These are phyloP conservation scores for Bifiguratus adelaidae DNA, from an alignment of 192 early-diverging fungal genomes.

Conservation along the genomic window DNA sequence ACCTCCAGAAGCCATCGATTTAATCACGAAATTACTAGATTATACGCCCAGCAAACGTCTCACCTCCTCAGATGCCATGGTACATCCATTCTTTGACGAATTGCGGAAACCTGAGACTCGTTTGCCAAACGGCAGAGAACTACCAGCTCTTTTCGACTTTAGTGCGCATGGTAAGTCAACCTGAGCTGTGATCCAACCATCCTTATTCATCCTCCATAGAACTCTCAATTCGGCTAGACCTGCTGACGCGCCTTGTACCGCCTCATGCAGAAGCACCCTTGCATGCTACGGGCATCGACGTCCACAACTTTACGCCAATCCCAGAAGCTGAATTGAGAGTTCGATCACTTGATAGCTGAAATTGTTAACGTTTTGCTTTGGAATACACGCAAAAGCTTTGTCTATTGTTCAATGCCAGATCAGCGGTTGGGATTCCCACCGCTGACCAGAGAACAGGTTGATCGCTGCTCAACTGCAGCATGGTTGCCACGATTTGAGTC, in stretches of 20 bases:
- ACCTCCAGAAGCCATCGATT: conserved; percentile 78
- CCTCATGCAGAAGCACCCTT: conserved; percentile 58
- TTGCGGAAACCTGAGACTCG: conserved; percentile 75
- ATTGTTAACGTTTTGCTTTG: too few relatives aligned
- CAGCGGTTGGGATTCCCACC: too few relatives aligned
- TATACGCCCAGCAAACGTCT: conserved; percentile 81
- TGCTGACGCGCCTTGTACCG: conserved; percentile 74
- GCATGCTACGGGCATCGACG: conserved; percentile 56
- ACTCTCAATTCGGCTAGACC: conserved; percentile 77
- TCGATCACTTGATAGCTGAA: conserved; percentile 4
- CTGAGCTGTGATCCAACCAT: not conserved
- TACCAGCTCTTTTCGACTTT: conserved; percentile 93
- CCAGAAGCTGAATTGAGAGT: conserved; percentile 28
- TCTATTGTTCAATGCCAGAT: too few relatives aligned
- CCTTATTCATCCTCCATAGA: conserved; percentile 36
- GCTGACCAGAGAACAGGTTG: conserved; percentile 43
- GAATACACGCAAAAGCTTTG: too few relatives aligned
- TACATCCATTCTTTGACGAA: conserved; percentile 97
- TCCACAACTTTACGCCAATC: conserved; percentile 61
- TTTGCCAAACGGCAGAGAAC: conserved; percentile 70
- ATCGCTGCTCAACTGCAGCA: conserved; percentile 58
- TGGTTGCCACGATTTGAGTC: conserved; percentile 69
- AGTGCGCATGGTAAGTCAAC: conserved; percentile 44
- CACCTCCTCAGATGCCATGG: conserved; percentile 85
- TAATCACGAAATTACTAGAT: conserved; percentile 77